Conservation (phyloP, 2,329 filamentous ascomycete species). For the Claviceps capensis region DNA sequence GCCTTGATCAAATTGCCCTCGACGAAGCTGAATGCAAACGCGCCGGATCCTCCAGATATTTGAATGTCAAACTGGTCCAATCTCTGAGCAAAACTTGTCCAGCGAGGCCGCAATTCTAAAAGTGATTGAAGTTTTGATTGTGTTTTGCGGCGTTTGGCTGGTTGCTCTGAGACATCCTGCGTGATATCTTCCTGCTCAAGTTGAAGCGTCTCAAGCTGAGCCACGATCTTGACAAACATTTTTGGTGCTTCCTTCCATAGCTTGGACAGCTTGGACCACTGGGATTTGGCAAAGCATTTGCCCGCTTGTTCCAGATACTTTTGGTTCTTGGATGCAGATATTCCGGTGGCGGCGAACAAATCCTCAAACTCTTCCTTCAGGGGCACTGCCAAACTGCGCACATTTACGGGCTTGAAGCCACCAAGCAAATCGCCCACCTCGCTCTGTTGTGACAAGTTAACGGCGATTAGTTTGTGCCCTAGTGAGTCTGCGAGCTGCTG, state of each 20-base stretch:
- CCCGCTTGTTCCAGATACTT: conserved; percentile 70
- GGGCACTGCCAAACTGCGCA: conserved; percentile 74
- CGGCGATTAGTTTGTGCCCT: conserved; percentile 75
- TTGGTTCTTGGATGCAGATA: conserved; percentile 77
- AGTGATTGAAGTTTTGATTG: conserved; percentile 53
- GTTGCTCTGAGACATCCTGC: conserved; percentile 31
- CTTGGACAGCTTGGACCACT: conserved; percentile 77
- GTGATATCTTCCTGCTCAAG: conserved; percentile 20
- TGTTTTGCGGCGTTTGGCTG: conserved; percentile 56
- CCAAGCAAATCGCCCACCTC: conserved; percentile 92
- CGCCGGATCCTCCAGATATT: conserved; percentile 55
- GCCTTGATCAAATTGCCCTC: conserved; percentile 95
- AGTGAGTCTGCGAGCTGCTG: conserved; percentile 80
- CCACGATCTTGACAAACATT: conserved; percentile 65
- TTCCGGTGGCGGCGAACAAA: conserved; percentile 70
- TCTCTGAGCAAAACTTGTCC: conserved; percentile 66
- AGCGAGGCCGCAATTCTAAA: conserved; percentile 47
- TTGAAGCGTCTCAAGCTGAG: conserved; percentile 35
- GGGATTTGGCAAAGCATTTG: conserved; percentile 65
- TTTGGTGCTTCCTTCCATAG: conserved; percentile 81
- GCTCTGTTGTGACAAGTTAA: conserved; percentile 96
- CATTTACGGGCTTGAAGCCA: conserved; percentile 91
- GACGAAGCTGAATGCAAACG: conserved; percentile 87
- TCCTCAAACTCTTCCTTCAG: conserved; percentile 90
- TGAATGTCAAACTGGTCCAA: conserved; percentile 71